A percentile compares a stretch with the other conserved stretches of the same genome.
Evolutionary conservation across 768 basidiomycete species (phyloP).

Genomic region (Rhizopogon roseolus): DNA sequence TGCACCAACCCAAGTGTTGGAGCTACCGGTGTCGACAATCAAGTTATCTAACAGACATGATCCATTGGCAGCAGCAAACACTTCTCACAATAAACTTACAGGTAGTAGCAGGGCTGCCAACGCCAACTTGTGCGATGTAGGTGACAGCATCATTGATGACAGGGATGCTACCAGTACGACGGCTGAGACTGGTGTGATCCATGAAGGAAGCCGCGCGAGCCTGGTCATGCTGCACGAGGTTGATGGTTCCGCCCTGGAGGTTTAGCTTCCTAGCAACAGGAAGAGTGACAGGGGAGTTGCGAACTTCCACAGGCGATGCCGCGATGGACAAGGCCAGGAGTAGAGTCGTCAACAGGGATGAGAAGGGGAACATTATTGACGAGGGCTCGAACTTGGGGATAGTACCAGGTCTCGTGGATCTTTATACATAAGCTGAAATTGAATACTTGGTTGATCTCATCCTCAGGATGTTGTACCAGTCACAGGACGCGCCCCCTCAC

Average conservation of each 20-base stretch:
- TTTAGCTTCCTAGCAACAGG: conserved; percentile 51
- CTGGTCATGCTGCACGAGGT: conserved; percentile 47
- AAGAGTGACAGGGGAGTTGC: conserved; percentile 37
- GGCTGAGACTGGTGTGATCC: conserved; percentile 17
- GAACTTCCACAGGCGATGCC: conserved; percentile 37
- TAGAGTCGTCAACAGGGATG: conserved; percentile 38
- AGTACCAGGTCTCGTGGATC: not conserved
- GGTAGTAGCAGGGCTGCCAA: conserved; percentile 50
- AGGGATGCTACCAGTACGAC: conserved; percentile 23
- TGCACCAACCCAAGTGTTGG: conserved; percentile 65
- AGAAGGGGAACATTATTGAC: conserved; percentile 31
- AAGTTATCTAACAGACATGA: conserved; percentile 34
- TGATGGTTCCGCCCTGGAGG: conserved; percentile 37
- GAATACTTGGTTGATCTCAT: conserved; percentile 9
- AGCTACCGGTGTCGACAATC: conserved; percentile 47
- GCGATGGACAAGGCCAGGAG: conserved; percentile 42
- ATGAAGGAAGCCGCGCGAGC: conserved; percentile 44
- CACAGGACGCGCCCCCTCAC: conserved; percentile 6
- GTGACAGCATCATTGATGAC: conserved; percentile 38
- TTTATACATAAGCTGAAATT: not conserved
- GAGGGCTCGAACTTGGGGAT: not conserved
- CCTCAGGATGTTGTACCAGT: not conserved
- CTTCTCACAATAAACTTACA: conserved; percentile 30
- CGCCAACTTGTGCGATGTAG: conserved; percentile 36
- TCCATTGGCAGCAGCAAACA: not conserved